Base-by-base conservation (phyloP, 169 alveolate genomes). In the Perkinsus marinus region DNA sequence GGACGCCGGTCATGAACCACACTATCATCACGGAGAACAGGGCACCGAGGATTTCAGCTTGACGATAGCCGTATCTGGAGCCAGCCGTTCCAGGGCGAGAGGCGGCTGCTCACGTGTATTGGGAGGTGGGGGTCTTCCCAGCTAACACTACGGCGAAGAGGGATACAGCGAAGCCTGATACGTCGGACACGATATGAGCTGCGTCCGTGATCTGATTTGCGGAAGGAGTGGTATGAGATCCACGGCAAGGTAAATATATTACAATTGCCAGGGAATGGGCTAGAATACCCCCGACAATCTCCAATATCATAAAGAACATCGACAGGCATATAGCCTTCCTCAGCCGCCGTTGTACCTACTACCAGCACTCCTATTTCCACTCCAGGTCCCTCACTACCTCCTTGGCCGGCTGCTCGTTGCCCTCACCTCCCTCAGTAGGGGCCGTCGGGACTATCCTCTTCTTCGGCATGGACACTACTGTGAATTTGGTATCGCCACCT, bases 1-100 rank as follows among this genome's bases (percentile, higher is more conserved):
- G 91, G 92, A 94, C 92, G n/a, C 94, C 68, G 36, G 98, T 96
- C 79, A 96, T 92, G 0, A 94, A 95, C 98, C 98, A 97, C 34
- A 97, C 95, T 39, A 97, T 90, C 7, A 95, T 89, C 10, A 97
- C 95, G 90, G 97, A 95, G 19, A 96, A 94, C 38, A 95, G 68
- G 10, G 99, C 98, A 39, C 99, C 99, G 36, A 97, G 91, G 47
- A 97, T 95, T 93, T 97, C 98, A 17, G 98, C 97, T 93, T 97
- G 92, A 43, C 96, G 95, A 90, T 94, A 96, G 0, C 98, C 98
- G 92, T 92, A 96, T 2, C 79, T 57, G 79, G 46, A 41, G 10
- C 46, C 19, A 41, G 19, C 3, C 46, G 46, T 6, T 3, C 30
- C 79, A 57, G 79, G 22, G 34, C 79, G 37, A 57, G 34, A 9